Evolutionary conservation across 2,329 filamentous ascomycete genomes (phyloP).

Genomic region (Dryadomyces quercivorus): DNA sequence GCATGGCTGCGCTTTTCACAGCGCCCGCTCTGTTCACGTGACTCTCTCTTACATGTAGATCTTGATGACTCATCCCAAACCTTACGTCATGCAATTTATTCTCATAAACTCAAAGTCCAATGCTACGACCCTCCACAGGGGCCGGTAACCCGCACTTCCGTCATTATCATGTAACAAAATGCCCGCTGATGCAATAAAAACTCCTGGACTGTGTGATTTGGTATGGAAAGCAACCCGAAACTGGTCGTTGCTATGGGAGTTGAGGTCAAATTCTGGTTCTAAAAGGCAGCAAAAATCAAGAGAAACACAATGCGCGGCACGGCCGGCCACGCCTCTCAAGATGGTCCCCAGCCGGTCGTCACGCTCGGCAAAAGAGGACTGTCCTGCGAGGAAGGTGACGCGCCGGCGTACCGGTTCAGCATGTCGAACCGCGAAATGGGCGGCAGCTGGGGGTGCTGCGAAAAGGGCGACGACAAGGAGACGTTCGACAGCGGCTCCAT

Average conservation of each 20-base stretch:
- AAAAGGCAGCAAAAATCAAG: background rate
- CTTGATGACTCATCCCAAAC: background rate
- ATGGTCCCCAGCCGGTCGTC: background rate
- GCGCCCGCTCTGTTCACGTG: too few species aligned
- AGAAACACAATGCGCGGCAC: too few species aligned
- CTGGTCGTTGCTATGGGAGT: background rate
- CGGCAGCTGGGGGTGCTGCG: background rate
- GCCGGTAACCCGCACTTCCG: background rate
- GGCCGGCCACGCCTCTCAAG: background rate
- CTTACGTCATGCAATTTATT: background rate
- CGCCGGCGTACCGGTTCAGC: background rate
- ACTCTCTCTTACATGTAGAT: too few species aligned
- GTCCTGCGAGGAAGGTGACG: background rate
- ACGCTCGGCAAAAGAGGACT: background rate
- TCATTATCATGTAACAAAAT: background rate
- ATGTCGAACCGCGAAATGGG: background rate
- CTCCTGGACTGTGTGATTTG: background rate
- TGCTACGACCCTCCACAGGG: background rate
- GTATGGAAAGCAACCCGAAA: background rate
- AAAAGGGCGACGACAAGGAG: background rate
- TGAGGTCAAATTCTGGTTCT: background rate
- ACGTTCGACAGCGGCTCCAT: background rate
- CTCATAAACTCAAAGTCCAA: background rate
- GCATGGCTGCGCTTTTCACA: too few species aligned
- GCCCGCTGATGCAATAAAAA: slow-evolving; percentile 1